A percentile compares a stretch with the other conserved stretches of the same genome.
These are phyloP conservation scores for Populus euphratica DNA, from an alignment of 345 rosid genomes.

Conservation along the genomic window DNA sequence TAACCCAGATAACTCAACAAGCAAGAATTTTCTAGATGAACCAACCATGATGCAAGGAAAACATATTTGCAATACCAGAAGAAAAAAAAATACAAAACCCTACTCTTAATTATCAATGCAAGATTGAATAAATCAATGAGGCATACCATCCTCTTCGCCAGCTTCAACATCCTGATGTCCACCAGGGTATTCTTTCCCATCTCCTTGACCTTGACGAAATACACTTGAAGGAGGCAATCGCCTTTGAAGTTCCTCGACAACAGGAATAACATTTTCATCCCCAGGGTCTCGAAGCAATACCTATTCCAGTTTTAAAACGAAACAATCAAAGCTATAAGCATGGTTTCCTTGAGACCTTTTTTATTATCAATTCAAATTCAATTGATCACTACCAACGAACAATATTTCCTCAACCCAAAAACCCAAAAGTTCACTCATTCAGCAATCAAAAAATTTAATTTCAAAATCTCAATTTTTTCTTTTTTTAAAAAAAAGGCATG, in stretches of 20 bases:
- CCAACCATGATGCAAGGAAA: not conserved
- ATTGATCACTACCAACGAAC: not conserved
- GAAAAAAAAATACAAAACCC: not conserved
- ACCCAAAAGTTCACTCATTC: not conserved
- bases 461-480: not conserved
- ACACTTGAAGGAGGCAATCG: conserved; percentile 52
- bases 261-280: conserved; percentile 78
- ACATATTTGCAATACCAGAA: not conserved
- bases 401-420: not conserved
- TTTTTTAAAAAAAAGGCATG: not conserved
- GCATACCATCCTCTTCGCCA: conserved; percentile 89
- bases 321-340: conserved; percentile 5
- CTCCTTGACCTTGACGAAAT: conserved; percentile 37
- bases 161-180: conserved; percentile 59
- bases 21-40: not conserved
- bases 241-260: conserved; percentile 85
- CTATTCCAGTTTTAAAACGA: conserved; percentile 27
- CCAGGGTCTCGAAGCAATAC: conserved; percentile 82
- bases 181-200: conserved; percentile 40
- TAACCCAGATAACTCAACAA: conserved; percentile 14
- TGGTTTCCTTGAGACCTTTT: not conserved
- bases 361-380: not conserved
- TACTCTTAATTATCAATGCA: not conserved
- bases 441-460: not conserved
- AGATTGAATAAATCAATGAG: not conserved